These are phyloP conservation scores for Entrophospora sp. DNA, from an alignment of 192 early-diverging fungal genomes.

Conservation along the genomic window DNA sequence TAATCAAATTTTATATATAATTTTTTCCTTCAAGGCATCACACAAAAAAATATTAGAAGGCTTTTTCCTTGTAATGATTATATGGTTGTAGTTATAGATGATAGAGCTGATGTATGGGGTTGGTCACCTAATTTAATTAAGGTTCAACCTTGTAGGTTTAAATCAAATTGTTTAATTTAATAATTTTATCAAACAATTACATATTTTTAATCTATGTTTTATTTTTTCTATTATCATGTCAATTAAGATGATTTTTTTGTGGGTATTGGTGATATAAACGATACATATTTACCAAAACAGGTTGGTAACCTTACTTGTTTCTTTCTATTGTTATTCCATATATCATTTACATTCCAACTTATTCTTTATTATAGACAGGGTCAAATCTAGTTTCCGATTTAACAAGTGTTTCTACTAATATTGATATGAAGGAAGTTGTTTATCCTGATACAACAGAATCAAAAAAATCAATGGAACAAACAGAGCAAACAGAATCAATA, in stretches of 20 bases:
- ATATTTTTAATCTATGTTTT: neutral
- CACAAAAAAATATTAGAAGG: conserved; percentile 69
- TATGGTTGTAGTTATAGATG: conserved; percentile 96
- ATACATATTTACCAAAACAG: conserved; percentile 46
- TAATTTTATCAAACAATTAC: neutral
- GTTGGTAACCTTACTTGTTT: conserved; percentile 7
- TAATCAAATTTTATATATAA: too few species aligned
- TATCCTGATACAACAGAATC: too few species aligned
- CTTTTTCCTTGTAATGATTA: conserved; percentile 91
- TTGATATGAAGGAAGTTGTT: too few species aligned
- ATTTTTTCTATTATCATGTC: neutral
- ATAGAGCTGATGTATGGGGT: conserved; percentile 91
- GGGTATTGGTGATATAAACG: conserved; percentile 95
- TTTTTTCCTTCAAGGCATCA: conserved; percentile 44
- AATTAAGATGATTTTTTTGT: conserved; percentile 81
- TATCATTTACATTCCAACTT: too few species aligned
- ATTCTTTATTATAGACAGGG: too few species aligned
- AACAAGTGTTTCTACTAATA: too few species aligned
- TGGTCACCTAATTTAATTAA: conserved; percentile 85
- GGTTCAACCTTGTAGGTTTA: conserved; percentile 73
- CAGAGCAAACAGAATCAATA: too few species aligned
- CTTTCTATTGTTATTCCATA: too few species aligned
- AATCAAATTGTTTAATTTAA: neutral
- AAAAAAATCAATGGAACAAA: too few species aligned
- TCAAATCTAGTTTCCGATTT: too few species aligned